Evolutionary conservation across 116 monocot species (phyloP), one percentile per base, ranked within the genome.

Genomic region (Papilionanthe hybrid): DNA sequence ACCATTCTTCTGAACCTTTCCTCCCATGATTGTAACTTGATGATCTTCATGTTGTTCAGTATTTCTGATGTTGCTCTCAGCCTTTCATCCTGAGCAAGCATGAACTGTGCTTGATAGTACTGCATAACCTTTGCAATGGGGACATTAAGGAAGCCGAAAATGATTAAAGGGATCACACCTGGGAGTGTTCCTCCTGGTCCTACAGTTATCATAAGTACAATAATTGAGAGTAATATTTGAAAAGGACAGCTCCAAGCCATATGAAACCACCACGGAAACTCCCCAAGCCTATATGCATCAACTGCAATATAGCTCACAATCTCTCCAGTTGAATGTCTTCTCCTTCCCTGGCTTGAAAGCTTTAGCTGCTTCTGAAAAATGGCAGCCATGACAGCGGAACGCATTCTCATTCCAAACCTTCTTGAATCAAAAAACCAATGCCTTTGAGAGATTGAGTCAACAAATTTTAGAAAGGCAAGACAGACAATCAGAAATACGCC

Each of bases 21-120:
- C 28, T 94, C 94, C 94, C 94, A 94, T 41, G 92, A 90, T 78
- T 94, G 94, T 41, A 94, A 29, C 79, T 94, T 94, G 84, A 94
- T 90, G 72, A 90, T 87, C 80, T 90, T 90, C 87, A 90, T 87
- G 83, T 81, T 92, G 87, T 86, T 90, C 43, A 95, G 53, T 13
- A 78, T 81, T 74, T 91, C 93, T 4, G 93, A 91, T 19, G 91
- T 91, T 1, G 88, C 84, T 32, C 89, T 77, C 30, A 95, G 82
- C 67, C 95, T 77, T 49, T 89, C 91, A 75, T 93, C 93, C 77
- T 95, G 93, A 13, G 91, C 89, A 23, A 80, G 73, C 90, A 95
- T 91, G 83, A 91, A 86, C 82, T 82, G 80, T 5, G 86, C 66
- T 55, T 93, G 95, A 72, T 85, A 91, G 0, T 78, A 79, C 63